These are phyloP conservation scores for Priceomyces medius DNA, from an alignment of 805 yeast genomes.

Conservation along the genomic window DNA sequence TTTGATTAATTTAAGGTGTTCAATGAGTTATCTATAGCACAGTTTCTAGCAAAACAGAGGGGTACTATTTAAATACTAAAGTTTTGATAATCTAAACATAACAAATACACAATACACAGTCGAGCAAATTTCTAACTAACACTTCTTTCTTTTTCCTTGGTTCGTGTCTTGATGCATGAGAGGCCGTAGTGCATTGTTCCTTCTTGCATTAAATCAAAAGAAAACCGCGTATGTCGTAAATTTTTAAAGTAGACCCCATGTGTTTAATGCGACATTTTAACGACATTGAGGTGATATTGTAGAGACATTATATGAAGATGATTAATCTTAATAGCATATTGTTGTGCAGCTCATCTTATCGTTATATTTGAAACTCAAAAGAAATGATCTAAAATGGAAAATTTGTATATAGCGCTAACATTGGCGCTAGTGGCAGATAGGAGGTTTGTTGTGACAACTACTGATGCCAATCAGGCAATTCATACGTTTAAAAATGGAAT, in stretches of 20 bases:
- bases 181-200: not conserved
- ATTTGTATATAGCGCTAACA: slow-evolving; percentile 18
- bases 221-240: slow-evolving; percentile 2
- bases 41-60: no score
- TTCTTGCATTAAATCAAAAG: not conserved
- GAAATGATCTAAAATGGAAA: slow-evolving; percentile 17
- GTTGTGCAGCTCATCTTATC: no score
- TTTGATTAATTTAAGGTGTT: no score
- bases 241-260: no score
- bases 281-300: no score
- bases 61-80: no score
- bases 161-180: not conserved
- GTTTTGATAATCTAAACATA: no score
- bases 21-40: no score
- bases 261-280: no score
- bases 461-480: slow-evolving; percentile 8
- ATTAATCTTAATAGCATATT: no score
- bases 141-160: not conserved
- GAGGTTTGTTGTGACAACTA: slow-evolving; percentile 18
- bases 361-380: no score
- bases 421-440: slow-evolving; percentile 17
- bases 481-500: slow-evolving; percentile 6
- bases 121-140: not conserved
- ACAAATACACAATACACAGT: not conserved
- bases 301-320: no score